Conservation (phyloP, 768 basidiomycete genomes). For the Boletus rubescentipes region DNA sequence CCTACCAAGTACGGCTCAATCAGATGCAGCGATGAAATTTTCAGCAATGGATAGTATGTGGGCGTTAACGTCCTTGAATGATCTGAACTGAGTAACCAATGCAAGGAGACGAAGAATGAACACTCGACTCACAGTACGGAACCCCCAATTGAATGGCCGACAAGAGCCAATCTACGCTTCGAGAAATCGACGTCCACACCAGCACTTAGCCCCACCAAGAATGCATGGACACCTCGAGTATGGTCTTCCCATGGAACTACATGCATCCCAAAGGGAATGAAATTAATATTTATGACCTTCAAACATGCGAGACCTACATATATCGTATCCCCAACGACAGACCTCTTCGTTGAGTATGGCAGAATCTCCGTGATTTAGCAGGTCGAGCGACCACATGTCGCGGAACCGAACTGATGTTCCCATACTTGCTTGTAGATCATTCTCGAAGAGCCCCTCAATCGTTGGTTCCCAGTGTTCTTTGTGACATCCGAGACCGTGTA, state of each 20-base stretch:
- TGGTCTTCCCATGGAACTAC: conserved; percentile 7
- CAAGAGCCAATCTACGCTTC: background rate
- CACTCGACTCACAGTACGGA: background rate
- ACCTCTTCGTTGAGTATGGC: conserved; percentile 6
- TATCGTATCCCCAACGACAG: background rate
- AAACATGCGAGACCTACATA: background rate
- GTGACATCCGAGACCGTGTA: background rate
- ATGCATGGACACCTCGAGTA: conserved; percentile 7
- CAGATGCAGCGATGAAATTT: conserved; percentile 8
- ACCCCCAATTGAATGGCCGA: conserved; percentile 8
- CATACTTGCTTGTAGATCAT: background rate
- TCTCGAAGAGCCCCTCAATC: background rate
- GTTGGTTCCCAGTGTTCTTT: conserved; percentile 8
- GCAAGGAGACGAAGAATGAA: too few species aligned
- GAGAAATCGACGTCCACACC: conserved; percentile 12
- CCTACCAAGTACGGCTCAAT: background rate
- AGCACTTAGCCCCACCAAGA: conserved; percentile 1
- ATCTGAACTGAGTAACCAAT: background rate
- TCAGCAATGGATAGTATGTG: conserved; percentile 1
- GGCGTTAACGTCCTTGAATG: background rate
- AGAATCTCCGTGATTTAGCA: conserved; percentile 8
- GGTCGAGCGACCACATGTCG: conserved; percentile 4
- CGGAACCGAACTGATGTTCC: background rate
- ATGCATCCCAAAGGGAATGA: background rate
- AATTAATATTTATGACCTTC: background rate